Evolutionary conservation across 192 early-diverging fungal species (phyloP).

Genomic region (Entomortierella lignicola): DNA sequence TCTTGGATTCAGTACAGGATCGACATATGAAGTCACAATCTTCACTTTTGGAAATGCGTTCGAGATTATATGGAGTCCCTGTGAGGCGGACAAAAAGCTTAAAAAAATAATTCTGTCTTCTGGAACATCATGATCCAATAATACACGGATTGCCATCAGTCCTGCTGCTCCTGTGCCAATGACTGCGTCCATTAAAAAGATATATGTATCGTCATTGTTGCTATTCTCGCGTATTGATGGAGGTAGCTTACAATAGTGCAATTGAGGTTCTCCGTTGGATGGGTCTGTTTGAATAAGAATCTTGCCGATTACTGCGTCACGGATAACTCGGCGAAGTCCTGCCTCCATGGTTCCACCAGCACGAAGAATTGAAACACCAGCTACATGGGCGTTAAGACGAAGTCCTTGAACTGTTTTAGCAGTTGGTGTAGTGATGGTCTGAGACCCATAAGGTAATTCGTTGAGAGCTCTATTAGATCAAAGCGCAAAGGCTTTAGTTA

Average conservation of each 20-base stretch:
- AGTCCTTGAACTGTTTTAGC: slow-evolving; percentile 65
- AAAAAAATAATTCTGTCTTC: slow-evolving; percentile 90
- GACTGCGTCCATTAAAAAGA: slow-evolving; percentile 78
- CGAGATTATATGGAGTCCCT: slow-evolving; percentile 82
- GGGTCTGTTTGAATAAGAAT: slow-evolving; percentile 90
- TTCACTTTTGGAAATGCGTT: slow-evolving; percentile 85
- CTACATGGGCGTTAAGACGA: slow-evolving; percentile 53
- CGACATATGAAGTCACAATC: slow-evolving; percentile 86
- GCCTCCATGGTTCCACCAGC: slow-evolving; percentile 94
- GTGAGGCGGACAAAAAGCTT: slow-evolving; percentile 81
- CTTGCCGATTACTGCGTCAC: slow-evolving; percentile 87
- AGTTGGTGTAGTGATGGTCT: slow-evolving; percentile 70
- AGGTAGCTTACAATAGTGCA: slow-evolving; percentile 90
- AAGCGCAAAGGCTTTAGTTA: not conserved
- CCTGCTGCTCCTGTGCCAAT: slow-evolving; percentile 93
- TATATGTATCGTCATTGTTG: slow-evolving; percentile 15
- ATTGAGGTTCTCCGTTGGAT: slow-evolving; percentile 83
- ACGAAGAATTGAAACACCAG: slow-evolving; percentile 86
- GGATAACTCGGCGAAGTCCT: slow-evolving; percentile 83
- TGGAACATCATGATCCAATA: slow-evolving; percentile 90
- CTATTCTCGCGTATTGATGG: slow-evolving; percentile 34
- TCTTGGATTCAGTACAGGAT: slow-evolving; percentile 71
- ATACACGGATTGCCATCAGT: slow-evolving; percentile 94
- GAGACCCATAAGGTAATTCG: slow-evolving; percentile 63
- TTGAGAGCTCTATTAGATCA: slow-evolving; percentile 66